Conservation (phyloP, 805 yeast species). For the Aciculoconidium aculeatum region DNA sequence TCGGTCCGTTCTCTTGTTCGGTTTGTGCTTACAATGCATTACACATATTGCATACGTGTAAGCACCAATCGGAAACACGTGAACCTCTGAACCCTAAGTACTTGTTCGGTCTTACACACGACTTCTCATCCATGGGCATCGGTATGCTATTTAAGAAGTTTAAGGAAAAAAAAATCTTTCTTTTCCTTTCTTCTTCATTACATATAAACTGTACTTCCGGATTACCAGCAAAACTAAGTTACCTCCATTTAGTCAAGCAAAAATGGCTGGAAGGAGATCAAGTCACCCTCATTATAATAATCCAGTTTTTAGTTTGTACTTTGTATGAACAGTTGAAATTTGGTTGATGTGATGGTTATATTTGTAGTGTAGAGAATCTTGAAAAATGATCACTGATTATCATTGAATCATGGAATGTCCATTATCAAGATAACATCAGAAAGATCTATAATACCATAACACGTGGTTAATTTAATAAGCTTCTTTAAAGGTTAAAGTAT, state of each 20-base stretch:
- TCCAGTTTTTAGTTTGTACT: constrained; percentile 21
- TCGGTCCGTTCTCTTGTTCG: constrained; percentile 1
- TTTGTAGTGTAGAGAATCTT: too few species aligned
- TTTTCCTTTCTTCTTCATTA: constrained; percentile 12
- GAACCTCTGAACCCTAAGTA: too few species aligned
- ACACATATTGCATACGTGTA: not conserved
- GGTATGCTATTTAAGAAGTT: too few species aligned
- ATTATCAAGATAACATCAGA: too few species aligned
- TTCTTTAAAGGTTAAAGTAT: too few species aligned
- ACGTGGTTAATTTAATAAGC: too few species aligned
- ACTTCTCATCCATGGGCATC: too few species aligned
- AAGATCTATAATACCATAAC: too few species aligned
- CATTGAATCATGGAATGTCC: too few species aligned
- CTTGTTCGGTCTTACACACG: too few species aligned
- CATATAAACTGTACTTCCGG: constrained; percentile 35
- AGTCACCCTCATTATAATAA: constrained; percentile 27
- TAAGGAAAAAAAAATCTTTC: constrained; percentile 2
- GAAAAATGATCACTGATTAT: too few species aligned
- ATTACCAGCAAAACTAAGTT: constrained; percentile 42
- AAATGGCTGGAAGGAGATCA: constrained; percentile 46
- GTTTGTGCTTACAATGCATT: not conserved
- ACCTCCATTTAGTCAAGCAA: constrained; percentile 39
- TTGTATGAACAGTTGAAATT: constrained; percentile 10
- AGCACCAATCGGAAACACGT: too few species aligned
- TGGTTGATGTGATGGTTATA: constrained; percentile 46